Evolutionary conservation across 495 filamentous ascomycete genomes (phyloP).

Genomic region (Aspergillus baeticus): DNA sequence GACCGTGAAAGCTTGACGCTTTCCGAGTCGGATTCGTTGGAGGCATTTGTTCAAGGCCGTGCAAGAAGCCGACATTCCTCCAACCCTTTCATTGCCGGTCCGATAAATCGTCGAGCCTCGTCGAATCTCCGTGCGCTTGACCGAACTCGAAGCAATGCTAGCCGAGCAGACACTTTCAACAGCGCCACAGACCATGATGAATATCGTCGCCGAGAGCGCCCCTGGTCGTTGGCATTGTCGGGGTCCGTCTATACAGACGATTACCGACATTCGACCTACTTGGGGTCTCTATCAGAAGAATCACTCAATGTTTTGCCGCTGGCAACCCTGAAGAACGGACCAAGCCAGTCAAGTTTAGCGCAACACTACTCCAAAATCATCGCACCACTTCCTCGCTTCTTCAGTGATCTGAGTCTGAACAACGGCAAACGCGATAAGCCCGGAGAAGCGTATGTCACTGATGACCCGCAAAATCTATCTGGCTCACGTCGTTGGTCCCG

Average conservation of each 20-base stretch:
- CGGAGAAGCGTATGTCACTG: background rate
- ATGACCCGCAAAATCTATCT: background rate
- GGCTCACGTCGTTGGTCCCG: slow-evolving; percentile 13
- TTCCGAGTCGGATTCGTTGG: slow-evolving; percentile 44
- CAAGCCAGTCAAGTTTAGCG: slow-evolving; percentile 40
- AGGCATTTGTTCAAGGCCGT: slow-evolving; percentile 46
- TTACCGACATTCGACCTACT: slow-evolving; percentile 26
- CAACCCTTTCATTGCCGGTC: slow-evolving; percentile 44
- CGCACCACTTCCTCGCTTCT: slow-evolving; percentile 43
- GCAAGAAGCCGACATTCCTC: slow-evolving; percentile 44
- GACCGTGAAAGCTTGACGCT: slow-evolving; percentile 35
- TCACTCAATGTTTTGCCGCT: slow-evolving; percentile 22
- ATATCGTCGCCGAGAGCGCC: slow-evolving; percentile 33
- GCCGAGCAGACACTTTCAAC: slow-evolving; percentile 40
- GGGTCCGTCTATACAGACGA: slow-evolving; percentile 44
- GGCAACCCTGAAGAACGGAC: slow-evolving; percentile 17
- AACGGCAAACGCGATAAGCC: slow-evolving; percentile 24
- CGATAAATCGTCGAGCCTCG: slow-evolving; percentile 34
- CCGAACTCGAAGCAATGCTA: slow-evolving; percentile 36
- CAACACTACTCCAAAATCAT: slow-evolving; percentile 44
- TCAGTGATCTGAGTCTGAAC: slow-evolving; percentile 39
- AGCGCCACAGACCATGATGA: slow-evolving; percentile 37
- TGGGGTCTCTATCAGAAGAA: slow-evolving; percentile 28
- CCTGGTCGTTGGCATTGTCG: slow-evolving; percentile 38
- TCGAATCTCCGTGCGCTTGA: slow-evolving; percentile 39